Evolutionary conservation across 352 stramenopile genomes (phyloP).

Genomic region (Phytopythium chamaehyphon): DNA sequence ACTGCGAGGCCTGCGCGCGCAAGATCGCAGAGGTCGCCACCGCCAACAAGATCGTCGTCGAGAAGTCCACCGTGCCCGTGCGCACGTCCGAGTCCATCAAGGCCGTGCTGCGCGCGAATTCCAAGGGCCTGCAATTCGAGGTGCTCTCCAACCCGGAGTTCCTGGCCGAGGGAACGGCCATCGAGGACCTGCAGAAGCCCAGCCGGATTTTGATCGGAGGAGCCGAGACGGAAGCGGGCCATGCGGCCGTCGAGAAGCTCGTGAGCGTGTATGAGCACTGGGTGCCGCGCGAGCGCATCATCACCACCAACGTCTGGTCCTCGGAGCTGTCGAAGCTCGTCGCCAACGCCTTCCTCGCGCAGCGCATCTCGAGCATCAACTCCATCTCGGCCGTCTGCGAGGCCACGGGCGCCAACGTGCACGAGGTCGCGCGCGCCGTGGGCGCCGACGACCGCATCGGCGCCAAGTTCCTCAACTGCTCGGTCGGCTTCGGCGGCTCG

Average conservation of each 20-base stretch:
- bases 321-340: conserved; percentile 99
- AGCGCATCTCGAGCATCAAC: conserved; percentile 99
- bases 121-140: conserved; percentile 93
- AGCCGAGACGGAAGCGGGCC: conserved; percentile 88
- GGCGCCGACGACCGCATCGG: conserved; percentile 98
- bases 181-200: conserved; percentile 94
- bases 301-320: conserved; percentile 99
- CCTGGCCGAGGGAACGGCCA: conserved; percentile 98
- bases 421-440: conserved; percentile 96
- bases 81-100: conserved; percentile 97
- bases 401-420: conserved; percentile 96
- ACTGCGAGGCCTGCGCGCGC: conserved; percentile 97
- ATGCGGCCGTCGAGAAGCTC: conserved; percentile 88
- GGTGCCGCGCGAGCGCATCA: conserved; percentile 92
- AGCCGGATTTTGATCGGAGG: conserved; percentile 98
- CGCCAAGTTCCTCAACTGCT: conserved; percentile 96
- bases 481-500: conserved; percentile 98
- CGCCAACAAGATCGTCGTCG: conserved; percentile 97
- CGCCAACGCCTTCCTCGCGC: conserved; percentile 98
- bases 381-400: conserved; percentile 99
- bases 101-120: conserved; percentile 94
- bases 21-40: conserved; percentile 96
- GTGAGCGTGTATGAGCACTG: conserved; percentile 97
- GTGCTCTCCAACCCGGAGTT: conserved; percentile 99
- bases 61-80: conserved; percentile 99